Evolutionary conservation across 129 eudicot genomes (phyloP).

Genomic region (Glebionis coronaria): DNA sequence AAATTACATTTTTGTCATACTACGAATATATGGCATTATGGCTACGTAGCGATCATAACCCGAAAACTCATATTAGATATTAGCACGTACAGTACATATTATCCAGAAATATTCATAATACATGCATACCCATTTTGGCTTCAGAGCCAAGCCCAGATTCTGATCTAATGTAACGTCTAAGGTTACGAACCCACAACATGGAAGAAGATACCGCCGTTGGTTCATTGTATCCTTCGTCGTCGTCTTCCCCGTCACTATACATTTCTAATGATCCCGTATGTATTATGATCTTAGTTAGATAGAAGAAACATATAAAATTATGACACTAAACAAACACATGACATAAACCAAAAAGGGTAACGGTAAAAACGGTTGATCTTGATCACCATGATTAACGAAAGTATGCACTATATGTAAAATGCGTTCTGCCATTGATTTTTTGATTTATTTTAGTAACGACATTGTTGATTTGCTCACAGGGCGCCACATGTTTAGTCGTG

Average conservation of each 20-base stretch:
- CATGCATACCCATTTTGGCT: no score
- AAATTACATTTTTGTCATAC: no score
- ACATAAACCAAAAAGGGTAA: background rate
- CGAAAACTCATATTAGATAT: no score
- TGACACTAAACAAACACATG: background rate
- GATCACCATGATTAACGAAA: background rate
- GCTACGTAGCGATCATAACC: no score
- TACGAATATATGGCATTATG: no score
- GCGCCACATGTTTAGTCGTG: background rate
- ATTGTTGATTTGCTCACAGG: background rate
- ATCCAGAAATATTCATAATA: no score
- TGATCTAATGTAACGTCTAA: conserved; percentile 35
- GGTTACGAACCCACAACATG: conserved; percentile 43
- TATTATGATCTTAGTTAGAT: background rate
- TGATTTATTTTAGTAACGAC: background rate
- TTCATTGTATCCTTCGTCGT: conserved; percentile 23
- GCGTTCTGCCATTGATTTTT: conserved; percentile 1
- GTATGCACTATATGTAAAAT: background rate
- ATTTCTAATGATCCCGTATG: conserved; percentile 17
- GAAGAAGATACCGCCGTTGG: conserved; percentile 20
- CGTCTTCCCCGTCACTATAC: conserved; percentile 16
- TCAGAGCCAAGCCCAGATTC: background rate
- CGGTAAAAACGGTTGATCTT: conserved; percentile 14
- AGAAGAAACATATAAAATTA: background rate
- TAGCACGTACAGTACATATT: no score